Conservation (phyloP, 495 filamentous ascomycete genomes). For the Daldinia childiae region DNA sequence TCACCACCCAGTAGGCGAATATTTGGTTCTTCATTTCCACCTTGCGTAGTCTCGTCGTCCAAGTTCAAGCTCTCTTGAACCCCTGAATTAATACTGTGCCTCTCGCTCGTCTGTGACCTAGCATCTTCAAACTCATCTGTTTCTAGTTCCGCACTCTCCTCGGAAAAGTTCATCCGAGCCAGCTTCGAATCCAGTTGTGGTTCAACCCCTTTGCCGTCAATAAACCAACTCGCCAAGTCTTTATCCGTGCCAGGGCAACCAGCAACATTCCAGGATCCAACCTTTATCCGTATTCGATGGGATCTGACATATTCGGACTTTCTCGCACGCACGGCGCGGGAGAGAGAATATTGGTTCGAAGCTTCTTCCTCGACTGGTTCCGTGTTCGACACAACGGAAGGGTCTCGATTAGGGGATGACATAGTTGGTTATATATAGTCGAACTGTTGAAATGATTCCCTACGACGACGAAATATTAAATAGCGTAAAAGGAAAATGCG, state of each 20-base stretch:
- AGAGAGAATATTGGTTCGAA: slow-evolving; percentile 56
- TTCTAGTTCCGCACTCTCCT: slow-evolving; percentile 41
- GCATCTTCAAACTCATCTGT: slow-evolving; percentile 24
- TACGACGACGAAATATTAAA: not conserved
- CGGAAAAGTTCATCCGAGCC: slow-evolving; percentile 58
- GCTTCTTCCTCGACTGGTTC: slow-evolving; percentile 51
- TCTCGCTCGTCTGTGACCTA: slow-evolving; percentile 28
- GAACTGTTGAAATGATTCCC: not conserved
- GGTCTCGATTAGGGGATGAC: slow-evolving; percentile 42
- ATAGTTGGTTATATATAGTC: slow-evolving; percentile 29
- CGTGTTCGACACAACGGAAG: slow-evolving; percentile 46
- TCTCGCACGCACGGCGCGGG: slow-evolving; percentile 70
- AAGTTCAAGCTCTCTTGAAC: slow-evolving; percentile 52
- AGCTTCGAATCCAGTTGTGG: slow-evolving; percentile 63
- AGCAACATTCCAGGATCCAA: slow-evolving; percentile 96
- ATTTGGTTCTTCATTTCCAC: slow-evolving; percentile 49
- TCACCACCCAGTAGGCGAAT: slow-evolving; percentile 56
- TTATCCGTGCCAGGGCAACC: slow-evolving; percentile 81
- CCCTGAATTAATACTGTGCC: slow-evolving; percentile 50
- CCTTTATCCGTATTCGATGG: slow-evolving; percentile 77
- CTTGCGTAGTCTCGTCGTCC: slow-evolving; percentile 21
- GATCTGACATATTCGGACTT: slow-evolving; percentile 79
- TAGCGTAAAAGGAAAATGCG: not conserved
- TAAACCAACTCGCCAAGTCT: slow-evolving; percentile 87
- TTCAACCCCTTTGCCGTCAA: slow-evolving; percentile 70